phyloP scores from a whole-genome alignment of 2,329 filamentous ascomycete species.

The Fusarium napiforme region DNA sequence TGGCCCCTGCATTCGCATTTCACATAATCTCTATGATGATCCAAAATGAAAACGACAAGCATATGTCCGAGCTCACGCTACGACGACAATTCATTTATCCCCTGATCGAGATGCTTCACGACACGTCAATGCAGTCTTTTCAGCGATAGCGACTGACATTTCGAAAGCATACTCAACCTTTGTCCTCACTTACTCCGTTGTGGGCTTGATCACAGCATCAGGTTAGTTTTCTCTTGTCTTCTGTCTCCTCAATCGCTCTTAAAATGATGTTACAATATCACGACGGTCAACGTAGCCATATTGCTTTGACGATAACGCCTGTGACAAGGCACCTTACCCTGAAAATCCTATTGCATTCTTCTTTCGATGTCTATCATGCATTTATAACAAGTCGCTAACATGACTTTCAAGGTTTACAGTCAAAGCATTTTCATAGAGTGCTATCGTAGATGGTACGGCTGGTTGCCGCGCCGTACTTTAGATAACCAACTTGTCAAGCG shows the following conservation, averaged over 20 bases:
- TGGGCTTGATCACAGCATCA: background rate
- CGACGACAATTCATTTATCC: conserved; percentile 55
- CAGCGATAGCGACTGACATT: conserved; percentile 40
- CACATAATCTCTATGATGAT: conserved; percentile 74
- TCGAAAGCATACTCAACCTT: conserved; percentile 18
- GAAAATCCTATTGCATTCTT: background rate
- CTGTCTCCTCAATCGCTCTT: background rate
- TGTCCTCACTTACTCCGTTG: background rate
- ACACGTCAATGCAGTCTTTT: conserved; percentile 27
- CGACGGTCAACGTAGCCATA: conserved; percentile 62
- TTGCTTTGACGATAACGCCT: conserved; percentile 59
- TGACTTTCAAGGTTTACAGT: background rate
- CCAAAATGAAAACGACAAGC: conserved; percentile 90
- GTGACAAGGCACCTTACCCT: conserved; percentile 55
- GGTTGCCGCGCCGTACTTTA: background rate
- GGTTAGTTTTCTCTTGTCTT: conserved; percentile 44
- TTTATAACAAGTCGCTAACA: conserved; percentile 24
- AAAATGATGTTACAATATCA: conserved; percentile 59
- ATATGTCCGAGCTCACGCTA: conserved; percentile 88
- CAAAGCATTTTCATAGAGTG: background rate
- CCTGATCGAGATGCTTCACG: conserved; percentile 44
- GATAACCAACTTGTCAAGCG: conserved; percentile 5
- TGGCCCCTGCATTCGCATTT: conserved; percentile 14
- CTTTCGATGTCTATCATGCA: background rate
- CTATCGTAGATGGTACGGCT: background rate